Conservation (phyloP, 1,284 basidiomycete species). For the Pterula multifida region DNA sequence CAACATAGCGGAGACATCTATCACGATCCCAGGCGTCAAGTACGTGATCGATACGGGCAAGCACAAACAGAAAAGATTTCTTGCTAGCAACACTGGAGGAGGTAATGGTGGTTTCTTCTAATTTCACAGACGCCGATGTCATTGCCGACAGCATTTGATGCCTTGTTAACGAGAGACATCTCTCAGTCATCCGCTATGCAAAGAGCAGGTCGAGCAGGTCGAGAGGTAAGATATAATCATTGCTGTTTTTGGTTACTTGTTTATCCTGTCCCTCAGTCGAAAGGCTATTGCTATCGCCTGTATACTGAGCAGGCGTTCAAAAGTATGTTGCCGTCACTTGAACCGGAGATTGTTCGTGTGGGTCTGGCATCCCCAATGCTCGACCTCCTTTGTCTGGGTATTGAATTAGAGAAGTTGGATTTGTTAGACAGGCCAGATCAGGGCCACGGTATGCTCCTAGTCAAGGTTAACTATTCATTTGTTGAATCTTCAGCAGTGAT, state of each 20-base stretch:
- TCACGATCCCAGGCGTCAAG: constrained; percentile 92
- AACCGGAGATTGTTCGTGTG: constrained; percentile 83
- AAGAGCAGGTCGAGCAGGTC: constrained; percentile 82
- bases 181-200: constrained; percentile 85
- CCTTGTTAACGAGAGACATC: constrained; percentile 74
- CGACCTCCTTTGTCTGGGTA: constrained; percentile 74
- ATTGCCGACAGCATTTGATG: constrained; percentile 62
- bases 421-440: constrained; percentile 78
- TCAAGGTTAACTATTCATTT: too few relatives aligned
- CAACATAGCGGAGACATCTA: constrained; percentile 96
- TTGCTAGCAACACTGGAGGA: constrained; percentile 48
- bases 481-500: too few relatives aligned
- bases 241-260: constrained; percentile 1
- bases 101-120: constrained; percentile 33
- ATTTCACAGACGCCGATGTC: constrained; percentile 2
- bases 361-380: constrained; percentile 76
- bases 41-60: constrained; percentile 95
- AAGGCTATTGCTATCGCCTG: constrained; percentile 76
- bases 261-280: constrained; percentile 33
- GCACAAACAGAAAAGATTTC: constrained; percentile 89
- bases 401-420: constrained; percentile 68
- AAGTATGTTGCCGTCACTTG: constrained; percentile 50
- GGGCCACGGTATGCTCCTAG: constrained; percentile 45
- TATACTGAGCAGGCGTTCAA: constrained; percentile 77
- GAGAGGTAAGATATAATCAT: constrained; percentile 50